A percentile compares a stretch with the other conserved stretches of the same genome.
phyloP scores from a whole-genome alignment of 257 asterid species.

The Buddleja alternifolia region DNA sequence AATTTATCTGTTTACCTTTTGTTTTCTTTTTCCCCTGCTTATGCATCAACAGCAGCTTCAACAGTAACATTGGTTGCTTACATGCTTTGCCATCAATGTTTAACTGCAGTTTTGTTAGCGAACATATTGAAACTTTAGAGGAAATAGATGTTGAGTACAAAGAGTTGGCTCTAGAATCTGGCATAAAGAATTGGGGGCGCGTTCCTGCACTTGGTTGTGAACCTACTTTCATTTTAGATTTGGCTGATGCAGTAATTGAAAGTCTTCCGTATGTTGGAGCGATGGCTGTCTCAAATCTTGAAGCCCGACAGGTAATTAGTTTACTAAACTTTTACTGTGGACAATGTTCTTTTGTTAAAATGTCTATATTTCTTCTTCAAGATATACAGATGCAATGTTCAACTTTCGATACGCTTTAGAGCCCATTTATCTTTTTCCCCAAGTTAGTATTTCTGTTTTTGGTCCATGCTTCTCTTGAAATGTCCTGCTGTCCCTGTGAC shows the following conservation, averaged over 20 bases:
- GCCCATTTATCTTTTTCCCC: no score
- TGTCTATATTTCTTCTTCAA: slow-evolving; percentile 7
- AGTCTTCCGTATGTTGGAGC: slow-evolving; percentile 99
- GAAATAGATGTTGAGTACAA: slow-evolving; percentile 99
- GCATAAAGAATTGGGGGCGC: slow-evolving; percentile 95
- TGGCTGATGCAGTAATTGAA: slow-evolving; percentile 98
- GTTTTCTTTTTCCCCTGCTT: neutral
- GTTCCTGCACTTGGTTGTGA: slow-evolving; percentile 98
- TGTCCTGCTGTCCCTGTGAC: no score
- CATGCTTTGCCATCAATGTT: slow-evolving; percentile 17
- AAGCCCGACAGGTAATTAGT: slow-evolving; percentile 88
- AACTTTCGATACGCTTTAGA: neutral
- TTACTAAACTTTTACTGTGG: neutral
- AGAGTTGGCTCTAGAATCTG: slow-evolving; percentile 94
- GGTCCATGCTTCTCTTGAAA: no score
- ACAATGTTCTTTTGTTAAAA: neutral
- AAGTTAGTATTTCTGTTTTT: neutral
- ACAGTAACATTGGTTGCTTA: slow-evolving; percentile 19
- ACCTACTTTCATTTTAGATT: slow-evolving; percentile 88
- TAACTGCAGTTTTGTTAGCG: slow-evolving; percentile 86
- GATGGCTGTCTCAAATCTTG: slow-evolving; percentile 97
- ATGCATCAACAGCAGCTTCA: slow-evolving; percentile 31
- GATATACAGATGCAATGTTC: neutral
- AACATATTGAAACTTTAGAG: slow-evolving; percentile 97
- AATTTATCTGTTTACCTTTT: neutral